Evolutionary conservation across 208 protist species (phyloP).

Genomic region (Crithidia expoeki): DNA sequence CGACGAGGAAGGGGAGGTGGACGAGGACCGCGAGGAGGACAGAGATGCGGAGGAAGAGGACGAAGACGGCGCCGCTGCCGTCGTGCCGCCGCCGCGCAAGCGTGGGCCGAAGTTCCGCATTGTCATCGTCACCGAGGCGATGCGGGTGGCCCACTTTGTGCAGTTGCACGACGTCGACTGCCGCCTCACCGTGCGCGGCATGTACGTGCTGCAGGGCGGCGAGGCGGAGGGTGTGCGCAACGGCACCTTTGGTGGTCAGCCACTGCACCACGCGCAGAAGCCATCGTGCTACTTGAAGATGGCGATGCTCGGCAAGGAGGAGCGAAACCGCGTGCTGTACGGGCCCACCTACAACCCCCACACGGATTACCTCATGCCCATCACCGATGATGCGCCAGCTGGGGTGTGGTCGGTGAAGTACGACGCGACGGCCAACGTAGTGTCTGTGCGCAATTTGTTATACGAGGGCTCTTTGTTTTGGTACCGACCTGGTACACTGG

Average conservation of each 20-base stretch:
- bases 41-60: constrained; percentile 66
- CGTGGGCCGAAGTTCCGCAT: constrained; percentile 79
- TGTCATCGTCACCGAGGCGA: constrained; percentile 69
- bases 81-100: constrained; percentile 49
- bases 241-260: constrained; percentile 74
- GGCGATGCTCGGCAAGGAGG: constrained; percentile 38
- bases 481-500: constrained; percentile 75
- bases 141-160: constrained; percentile 89
- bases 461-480: constrained; percentile 90
- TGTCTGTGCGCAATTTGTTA: constrained; percentile 84
- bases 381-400: constrained; percentile 85
- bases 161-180: constrained; percentile 76
- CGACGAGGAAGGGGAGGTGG: constrained; percentile 56
- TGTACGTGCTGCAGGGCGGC: constrained; percentile 62
- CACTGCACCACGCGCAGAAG: constrained; percentile 76
- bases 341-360: constrained; percentile 83
- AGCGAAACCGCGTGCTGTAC: constrained; percentile 68
- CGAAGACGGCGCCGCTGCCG: constrained; percentile 53
- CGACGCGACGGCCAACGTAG: constrained; percentile 75
- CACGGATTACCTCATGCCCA: constrained; percentile 83
- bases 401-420: constrained; percentile 91
- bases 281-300: constrained; percentile 86
- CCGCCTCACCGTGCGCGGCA: constrained; percentile 73
- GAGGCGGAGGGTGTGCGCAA: constrained; percentile 61
- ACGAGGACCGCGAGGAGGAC: constrained; percentile 60